phyloP scores from a whole-genome alignment of 129 eudicot species.

The Rutidosis leptorrhynchoides region DNA sequence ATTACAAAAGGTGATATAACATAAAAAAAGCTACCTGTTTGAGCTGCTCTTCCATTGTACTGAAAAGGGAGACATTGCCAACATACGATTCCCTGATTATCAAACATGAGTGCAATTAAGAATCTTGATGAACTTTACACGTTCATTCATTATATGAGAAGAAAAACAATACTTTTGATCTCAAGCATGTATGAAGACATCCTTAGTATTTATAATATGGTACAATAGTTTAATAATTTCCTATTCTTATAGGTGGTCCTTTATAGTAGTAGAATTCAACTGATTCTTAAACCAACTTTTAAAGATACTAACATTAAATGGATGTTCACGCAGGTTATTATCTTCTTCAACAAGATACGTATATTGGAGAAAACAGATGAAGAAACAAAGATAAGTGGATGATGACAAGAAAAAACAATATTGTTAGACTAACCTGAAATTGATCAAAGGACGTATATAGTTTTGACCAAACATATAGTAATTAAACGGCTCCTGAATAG shows the following conservation, averaged over 20 bases:
- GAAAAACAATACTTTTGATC: not conserved
- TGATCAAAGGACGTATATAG: conserved; percentile 77
- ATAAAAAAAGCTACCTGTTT: conserved; percentile 46
- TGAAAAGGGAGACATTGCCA: conserved; percentile 68
- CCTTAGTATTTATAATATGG: not conserved
- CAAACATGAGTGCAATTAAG: conserved; percentile 18
- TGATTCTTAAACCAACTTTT: not conserved
- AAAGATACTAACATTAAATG: not conserved
- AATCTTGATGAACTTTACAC: conserved; percentile 10
- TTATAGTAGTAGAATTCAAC: not conserved
- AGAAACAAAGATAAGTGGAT: not conserved
- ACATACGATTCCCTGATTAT: conserved; percentile 76
- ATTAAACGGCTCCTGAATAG: conserved; percentile 85
- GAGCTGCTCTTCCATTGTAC: conserved; percentile 74
- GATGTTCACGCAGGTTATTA: not conserved
- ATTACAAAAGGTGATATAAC: not conserved
- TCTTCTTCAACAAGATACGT: not conserved
- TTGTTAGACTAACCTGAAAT: conserved; percentile 63
- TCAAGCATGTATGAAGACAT: not conserved
- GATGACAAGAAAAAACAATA: conserved; percentile 3
- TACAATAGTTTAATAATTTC: not conserved
- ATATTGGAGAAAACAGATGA: not conserved
- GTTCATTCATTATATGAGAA: not conserved
- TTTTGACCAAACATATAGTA: conserved; percentile 84
- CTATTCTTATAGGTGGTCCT: not conserved